Base-by-base conservation (phyloP, 352 stramenopile genomes). In the Phytophthora sp. region DNA sequence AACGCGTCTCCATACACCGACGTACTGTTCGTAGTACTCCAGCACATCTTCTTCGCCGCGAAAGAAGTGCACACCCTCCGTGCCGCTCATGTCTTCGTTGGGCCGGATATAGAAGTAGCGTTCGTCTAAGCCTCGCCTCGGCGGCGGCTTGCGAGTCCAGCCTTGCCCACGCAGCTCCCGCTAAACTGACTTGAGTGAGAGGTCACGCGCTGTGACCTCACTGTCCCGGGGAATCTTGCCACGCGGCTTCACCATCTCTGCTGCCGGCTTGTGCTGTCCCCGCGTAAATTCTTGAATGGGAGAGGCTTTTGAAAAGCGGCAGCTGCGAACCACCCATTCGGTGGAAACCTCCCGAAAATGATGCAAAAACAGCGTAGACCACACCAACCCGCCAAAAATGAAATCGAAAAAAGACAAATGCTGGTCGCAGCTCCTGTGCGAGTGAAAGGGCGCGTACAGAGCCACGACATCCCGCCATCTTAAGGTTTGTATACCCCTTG, bases 1-100 rank as follows among this genome's bases (percentile, higher is more conserved):
- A n/a, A n/a, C n/a, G n/a, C n/a, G n/a, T n/a, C n/a, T n/a, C n/a
- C n/a, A n/a, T n/a, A n/a, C n/a, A n/a, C n/a, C n/a, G n/a, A n/a
- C n/a, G n/a, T 47, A 58, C 36, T 23, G 16, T 58, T 58, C 56
- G 33, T 64, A 64, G 15, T 57, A 64, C 29, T 57, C 56, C 11
- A 64, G 33, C 7, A 64, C 56, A 3, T 20, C n/a, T 2, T 49
- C 18, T 13, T 64, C 33, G 1, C n/a, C n/a, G n/a, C n/a, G n/a
- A n/a, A n/a, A n/a, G n/a, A n/a, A n/a, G n/a, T n/a, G n/a, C n/a
- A n/a, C n/a, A n/a, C n/a, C n/a, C n/a, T n/a, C n/a, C 29, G 13
- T 21, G 20, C 53, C 53, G 53, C 26, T 49, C 12, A 6, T 3
- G 21, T 39, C 16, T 3, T 36, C 16, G 7, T 27, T 11, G 3